These are phyloP conservation scores for Aplosporella prunicola DNA, from an alignment of 2,329 filamentous ascomycete species.

Conservation along the genomic window DNA sequence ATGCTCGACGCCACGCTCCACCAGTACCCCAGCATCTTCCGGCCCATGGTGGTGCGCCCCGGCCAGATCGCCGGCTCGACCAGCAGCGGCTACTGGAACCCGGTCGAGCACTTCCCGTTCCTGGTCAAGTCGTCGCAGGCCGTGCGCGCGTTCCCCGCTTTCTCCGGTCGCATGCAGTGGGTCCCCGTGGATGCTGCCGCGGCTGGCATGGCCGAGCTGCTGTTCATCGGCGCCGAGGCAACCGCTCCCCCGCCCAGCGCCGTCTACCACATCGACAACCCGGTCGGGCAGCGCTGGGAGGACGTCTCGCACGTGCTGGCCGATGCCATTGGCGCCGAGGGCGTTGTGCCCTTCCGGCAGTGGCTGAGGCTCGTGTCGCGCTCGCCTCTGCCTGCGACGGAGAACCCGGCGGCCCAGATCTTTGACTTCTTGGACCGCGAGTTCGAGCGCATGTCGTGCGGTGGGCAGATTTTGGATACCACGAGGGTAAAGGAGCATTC, in stretches of 20 bases:
- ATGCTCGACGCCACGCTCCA: constrained; percentile 43
- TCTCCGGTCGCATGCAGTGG: constrained; percentile 37
- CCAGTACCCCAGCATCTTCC: constrained; percentile 34
- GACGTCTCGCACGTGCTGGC: constrained; percentile 29
- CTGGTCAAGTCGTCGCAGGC: constrained; percentile 43
- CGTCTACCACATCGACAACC: constrained; percentile 40
- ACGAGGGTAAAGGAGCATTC: constrained; percentile 29
- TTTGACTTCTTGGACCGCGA: constrained; percentile 27
- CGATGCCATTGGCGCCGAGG: constrained; percentile 18
- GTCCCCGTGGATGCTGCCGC: constrained; percentile 38
- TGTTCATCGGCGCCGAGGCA: constrained; percentile 12
- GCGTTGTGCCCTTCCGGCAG: constrained; percentile 31
- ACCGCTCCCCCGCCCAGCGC: constrained; percentile 15
- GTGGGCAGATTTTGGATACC: constrained; percentile 34
- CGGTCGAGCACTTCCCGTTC: constrained; percentile 42
- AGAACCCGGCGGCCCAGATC: constrained; percentile 25
- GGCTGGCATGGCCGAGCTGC: constrained; percentile 24
- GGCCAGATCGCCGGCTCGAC: constrained; percentile 47
- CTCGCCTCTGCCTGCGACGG: constrained; percentile 12
- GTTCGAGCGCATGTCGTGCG: constrained; percentile 38
- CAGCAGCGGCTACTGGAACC: constrained; percentile 46
- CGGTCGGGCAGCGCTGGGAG: constrained; percentile 33
- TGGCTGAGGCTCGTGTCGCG: constrained; percentile 32
- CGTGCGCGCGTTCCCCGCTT: constrained; percentile 33
- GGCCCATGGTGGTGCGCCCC: constrained; percentile 34